phyloP scores from a whole-genome alignment of 225 moss, liverwort and hornwort species.

The Bryum argenteum region DNA sequence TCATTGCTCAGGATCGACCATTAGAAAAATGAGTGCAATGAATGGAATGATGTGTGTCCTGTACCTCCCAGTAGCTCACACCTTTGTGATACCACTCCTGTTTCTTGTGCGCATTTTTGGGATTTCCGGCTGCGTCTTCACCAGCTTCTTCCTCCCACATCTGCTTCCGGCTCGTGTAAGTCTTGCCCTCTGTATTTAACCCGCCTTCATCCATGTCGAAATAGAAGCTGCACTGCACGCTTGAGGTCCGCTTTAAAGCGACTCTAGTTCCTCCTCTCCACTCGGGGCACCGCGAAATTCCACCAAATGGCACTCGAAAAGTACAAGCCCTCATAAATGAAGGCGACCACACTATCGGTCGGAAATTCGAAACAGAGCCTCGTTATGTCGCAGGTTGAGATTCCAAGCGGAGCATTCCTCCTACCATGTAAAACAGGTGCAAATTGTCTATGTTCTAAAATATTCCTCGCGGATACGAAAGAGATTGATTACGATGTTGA shows the following conservation, averaged over 20 bases:
- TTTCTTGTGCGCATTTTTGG: conserved; percentile 44
- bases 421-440: not conserved
- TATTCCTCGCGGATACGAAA: not conserved
- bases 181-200: conserved; percentile 45
- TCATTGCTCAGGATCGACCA: conserved; percentile 7
- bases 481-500: not conserved
- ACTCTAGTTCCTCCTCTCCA: conserved; percentile 17
- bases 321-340: conserved; percentile 34
- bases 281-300: conserved; percentile 7
- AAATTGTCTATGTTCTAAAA: not conserved
- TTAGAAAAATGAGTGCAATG: not conserved
- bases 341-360: not conserved
- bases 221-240: conserved; percentile 1
- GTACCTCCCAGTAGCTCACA: conserved; percentile 64
- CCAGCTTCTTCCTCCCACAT: conserved; percentile 60
- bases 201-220: conserved; percentile 45
- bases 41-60: conserved; percentile 13
- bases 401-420: not conserved
- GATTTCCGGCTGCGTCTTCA: conserved; percentile 44
- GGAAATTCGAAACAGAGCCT: not conserved
- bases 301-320: conserved; percentile 4
- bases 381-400: not conserved
- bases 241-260: not conserved
- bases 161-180: conserved; percentile 42
- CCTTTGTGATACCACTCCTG: conserved; percentile 54